phyloP scores from a whole-genome alignment of 805 yeast genomes.

The Wickerhamiella slavikovae region DNA sequence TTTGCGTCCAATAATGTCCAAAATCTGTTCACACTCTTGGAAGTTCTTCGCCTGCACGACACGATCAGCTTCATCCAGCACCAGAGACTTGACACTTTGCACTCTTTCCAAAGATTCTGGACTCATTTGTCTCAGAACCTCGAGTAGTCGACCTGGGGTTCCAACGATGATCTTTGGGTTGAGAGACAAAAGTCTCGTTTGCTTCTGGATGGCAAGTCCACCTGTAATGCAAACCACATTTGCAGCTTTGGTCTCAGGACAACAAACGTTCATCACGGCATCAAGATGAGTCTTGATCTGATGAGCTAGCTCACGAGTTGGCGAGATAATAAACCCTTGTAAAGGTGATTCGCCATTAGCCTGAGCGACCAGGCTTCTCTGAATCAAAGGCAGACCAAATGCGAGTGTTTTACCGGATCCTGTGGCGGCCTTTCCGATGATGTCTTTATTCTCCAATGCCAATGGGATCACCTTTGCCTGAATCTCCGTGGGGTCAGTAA shows the following conservation, averaged over 20 bases:
- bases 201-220: conserved; percentile 86
- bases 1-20: conserved; percentile 42
- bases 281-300: conserved; percentile 72
- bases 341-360: conserved; percentile 17
- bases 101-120: conserved; percentile 20
- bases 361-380: too few relatives aligned
- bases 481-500: conserved; percentile 60
- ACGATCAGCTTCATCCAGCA: conserved; percentile 92
- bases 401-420: conserved; percentile 97
- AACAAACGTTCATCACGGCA: conserved; percentile 11
- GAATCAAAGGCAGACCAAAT: conserved; percentile 80
- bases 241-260: conserved; percentile 10
- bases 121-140: conserved; percentile 31
- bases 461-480: conserved; percentile 58
- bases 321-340: conserved; percentile 63
- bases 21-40: conserved; percentile 68
- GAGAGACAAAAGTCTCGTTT: conserved; percentile 48
- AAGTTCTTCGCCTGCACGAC: conserved; percentile 89
- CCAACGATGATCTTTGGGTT: conserved; percentile 73
- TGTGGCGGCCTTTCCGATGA: conserved; percentile 90
- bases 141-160: conserved; percentile 87
- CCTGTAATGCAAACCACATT: conserved; percentile 74
- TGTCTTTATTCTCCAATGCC: conserved; percentile 53
- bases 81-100: conserved; percentile 28
- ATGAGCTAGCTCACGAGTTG: conserved; percentile 90